Base-by-base conservation (phyloP, 352 stramenopile species). In the Phytophthora sp. region DNA sequence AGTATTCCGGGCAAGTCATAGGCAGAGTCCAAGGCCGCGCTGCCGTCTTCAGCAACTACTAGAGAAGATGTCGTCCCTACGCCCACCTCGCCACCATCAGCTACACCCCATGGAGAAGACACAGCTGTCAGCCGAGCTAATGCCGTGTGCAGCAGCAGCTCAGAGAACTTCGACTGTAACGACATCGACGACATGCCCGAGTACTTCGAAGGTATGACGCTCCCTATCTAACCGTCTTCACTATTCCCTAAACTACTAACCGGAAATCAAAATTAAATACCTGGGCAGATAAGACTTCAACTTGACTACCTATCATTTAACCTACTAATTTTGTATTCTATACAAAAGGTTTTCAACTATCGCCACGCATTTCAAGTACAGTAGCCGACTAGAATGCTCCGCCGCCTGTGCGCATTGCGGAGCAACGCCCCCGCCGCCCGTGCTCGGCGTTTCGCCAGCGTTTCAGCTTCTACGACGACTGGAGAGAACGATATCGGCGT, bases 161-260 rank as follows among this genome's bases (percentile, higher is more conserved):
- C 61, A 7, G 69, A 83, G 21, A 66, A 68, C 35, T 66, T 80
- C 3, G 69, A 81, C 46, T 78, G 46, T 30, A 59, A 53, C 49
- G 77, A 87, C 39, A 89, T 92, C 36, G 84, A 90, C 73, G 80
- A 88, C 39, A 79, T 93, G 73, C 72, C 89, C 42, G 84, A 91
- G 59, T 93, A 88, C 69, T 91, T 91, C 69, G 78, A 91, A 62
- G 72, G 71, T 51, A 72, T 93, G 16, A 82, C 72, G 1, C 54
- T 92, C 30, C 78, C 80, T n/a, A 77, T 90, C 38, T 89, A 75
- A 77, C 18, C 4, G 21, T 29, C 2, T 12, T 16, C 23, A 16
- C 8, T 59, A 38, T 1, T 46, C n/a, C 23, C 45, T 39, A 36
- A 62, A 42, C 44, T 36, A 52, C 5, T 50, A 47, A 33, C 7